Percentiles rank a stretch among this genome's conserved stretches.
phyloP scores from a whole-genome alignment of 2,329 filamentous ascomycete genomes.

The Salinomyces thailandicus region DNA sequence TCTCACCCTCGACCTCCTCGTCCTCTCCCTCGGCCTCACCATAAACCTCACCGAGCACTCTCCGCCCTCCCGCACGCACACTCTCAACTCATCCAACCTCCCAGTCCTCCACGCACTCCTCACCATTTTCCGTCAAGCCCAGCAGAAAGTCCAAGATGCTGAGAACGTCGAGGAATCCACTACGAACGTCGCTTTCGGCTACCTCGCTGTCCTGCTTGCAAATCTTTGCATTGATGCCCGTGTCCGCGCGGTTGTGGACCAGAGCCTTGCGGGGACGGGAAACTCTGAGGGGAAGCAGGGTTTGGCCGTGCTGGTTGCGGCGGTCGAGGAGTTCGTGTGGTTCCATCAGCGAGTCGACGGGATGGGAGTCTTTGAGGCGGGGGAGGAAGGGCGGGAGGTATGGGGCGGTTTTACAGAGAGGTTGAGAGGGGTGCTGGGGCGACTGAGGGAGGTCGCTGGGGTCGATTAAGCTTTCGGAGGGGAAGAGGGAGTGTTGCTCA shows the following conservation, averaged over 20 bases:
- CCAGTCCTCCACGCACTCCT: slow-evolving; percentile 16
- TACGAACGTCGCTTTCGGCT: slow-evolving; percentile 74
- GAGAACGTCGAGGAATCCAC: slow-evolving; percentile 61
- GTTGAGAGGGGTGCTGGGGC: slow-evolving; percentile 42
- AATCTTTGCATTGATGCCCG: slow-evolving; percentile 57
- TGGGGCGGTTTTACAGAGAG: slow-evolving; percentile 43
- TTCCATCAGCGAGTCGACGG: slow-evolving; percentile 51
- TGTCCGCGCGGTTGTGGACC: slow-evolving; percentile 27
- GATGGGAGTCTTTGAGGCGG: slow-evolving; percentile 30
- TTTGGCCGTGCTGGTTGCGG: slow-evolving; percentile 44
- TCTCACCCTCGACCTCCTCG: slow-evolving; percentile 53
- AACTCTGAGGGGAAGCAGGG: too few species aligned
- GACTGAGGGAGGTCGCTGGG: slow-evolving; percentile 13
- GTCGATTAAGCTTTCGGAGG: too few species aligned
- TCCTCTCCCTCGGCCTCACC: slow-evolving; percentile 68
- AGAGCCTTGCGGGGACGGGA: slow-evolving; percentile 35
- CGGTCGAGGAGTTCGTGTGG: slow-evolving; percentile 51
- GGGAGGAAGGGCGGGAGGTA: slow-evolving; percentile 37
- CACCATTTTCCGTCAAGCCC: slow-evolving; percentile 20
- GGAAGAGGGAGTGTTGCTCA: too few species aligned
- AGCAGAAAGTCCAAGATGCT: slow-evolving; percentile 38
- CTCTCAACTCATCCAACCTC: slow-evolving; percentile 5
- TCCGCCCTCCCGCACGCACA: slow-evolving; percentile 38
- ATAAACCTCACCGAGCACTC: slow-evolving; percentile 84
- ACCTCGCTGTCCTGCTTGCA: slow-evolving; percentile 72